Evolutionary conservation across 768 basidiomycete genomes (phyloP).

Genomic region (Serendipita sp.): DNA sequence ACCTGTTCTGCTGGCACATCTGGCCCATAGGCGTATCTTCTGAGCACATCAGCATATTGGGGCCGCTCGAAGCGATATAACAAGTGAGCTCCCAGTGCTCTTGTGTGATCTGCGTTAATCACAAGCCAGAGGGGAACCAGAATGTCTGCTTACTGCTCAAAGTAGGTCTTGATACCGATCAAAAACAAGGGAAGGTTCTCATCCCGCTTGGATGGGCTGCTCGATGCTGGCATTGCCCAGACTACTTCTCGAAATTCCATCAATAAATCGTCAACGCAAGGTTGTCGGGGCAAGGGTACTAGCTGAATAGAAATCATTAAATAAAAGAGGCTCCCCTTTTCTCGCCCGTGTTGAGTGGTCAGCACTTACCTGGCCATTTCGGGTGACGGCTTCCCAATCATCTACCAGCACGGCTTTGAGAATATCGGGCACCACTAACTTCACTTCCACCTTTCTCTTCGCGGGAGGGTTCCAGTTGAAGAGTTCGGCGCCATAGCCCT

Average conservation of each 20-base stretch:
- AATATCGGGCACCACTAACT: conserved; percentile 75
- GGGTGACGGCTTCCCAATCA: conserved; percentile 96
- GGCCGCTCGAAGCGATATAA: conserved; percentile 91
- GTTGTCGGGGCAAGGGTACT: conserved; percentile 65
- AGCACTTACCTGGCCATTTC: conserved; percentile 63
- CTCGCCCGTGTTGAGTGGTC: too few species aligned
- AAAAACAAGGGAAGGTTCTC: background rate
- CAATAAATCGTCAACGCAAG: conserved; percentile 62
- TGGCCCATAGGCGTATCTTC: conserved; percentile 55
- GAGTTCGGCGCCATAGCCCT: conserved; percentile 1
- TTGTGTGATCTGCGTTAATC: conserved; percentile 21
- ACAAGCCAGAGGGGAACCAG: background rate
- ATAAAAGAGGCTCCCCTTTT: background rate
- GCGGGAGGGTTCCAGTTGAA: conserved; percentile 4
- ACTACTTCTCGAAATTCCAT: conserved; percentile 61
- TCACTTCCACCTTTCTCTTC: conserved; percentile 71
- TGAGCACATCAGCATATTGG: conserved; percentile 72
- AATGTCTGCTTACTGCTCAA: background rate
- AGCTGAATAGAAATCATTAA: conserved; percentile 34
- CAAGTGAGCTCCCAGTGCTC: conserved; percentile 66
- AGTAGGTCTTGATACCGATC: background rate
- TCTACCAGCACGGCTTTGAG: conserved; percentile 83
- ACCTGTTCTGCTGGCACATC: conserved; percentile 52
- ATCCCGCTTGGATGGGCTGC: conserved; percentile 3
- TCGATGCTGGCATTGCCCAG: conserved; percentile 20